Base-by-base conservation (phyloP, 208 protist genomes). In the Leishmania amazonensis region DNA sequence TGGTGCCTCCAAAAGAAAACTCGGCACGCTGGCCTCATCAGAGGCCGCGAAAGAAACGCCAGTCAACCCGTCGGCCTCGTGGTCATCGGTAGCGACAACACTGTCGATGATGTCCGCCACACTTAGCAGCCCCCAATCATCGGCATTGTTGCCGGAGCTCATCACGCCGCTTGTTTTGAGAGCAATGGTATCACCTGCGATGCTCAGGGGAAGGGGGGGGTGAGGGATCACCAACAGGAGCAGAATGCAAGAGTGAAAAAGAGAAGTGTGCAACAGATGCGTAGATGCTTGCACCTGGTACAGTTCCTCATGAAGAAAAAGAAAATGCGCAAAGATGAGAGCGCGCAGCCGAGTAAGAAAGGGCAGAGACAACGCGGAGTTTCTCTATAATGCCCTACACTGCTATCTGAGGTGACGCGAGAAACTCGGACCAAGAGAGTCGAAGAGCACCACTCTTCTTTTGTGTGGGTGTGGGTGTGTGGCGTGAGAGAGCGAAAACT, bases 41-140 rank as follows among this genome's bases (percentile, higher is more conserved):
- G 62, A 80, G 2, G 24, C 38, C 24, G 51, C 53, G 11, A 42
- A 60, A 54, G 71, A 51, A n/a, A 6, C 21, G 13, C 51, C 45
- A 21, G 71, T 73, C 28, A 28, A n/a, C 6, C n/a, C 42, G 15
- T 60, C 68, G 9, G 28, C 24, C 19, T 54, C 76, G 28, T 24
- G 24, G 4, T 81, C 81, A 60, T 93, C 90, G 67, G 88, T 77
- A 38, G 93, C 82, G 82, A 79, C 76, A 51, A 78, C 40, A 47
- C 78, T 76, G 57, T 78, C 78, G 47, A 85, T 68, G n/a, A 85
- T 80, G 45, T 96, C 93, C 11, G 93, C 89, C 45, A 96, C 86
- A 75, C 90, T 95, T 49, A 96, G 78, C 77, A 95, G 87, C 21
- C 91, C 93, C 93, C 93, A 95, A 75, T 95, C 90, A 64, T 86